Evolutionary conservation across 139 green algal genomes (phyloP).

Genomic region (Tetradesmus lagerheimii): DNA sequence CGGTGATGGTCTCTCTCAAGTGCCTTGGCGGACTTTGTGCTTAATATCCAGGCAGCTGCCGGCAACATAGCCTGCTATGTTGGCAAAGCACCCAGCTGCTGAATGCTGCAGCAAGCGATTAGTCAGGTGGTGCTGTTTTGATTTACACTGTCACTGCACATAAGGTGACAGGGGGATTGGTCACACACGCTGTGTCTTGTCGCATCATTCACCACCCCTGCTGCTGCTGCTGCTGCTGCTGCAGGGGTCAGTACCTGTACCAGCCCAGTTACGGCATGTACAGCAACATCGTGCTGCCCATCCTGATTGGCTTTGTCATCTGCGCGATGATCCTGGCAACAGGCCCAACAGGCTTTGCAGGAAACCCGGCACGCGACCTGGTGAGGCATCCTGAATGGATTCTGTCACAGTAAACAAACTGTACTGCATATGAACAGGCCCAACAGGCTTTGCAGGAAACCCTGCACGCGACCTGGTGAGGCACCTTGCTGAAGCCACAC

Average conservation of each 20-base stretch:
- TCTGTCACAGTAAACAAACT: no score
- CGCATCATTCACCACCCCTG: neutral
- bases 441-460: constrained; percentile 49
- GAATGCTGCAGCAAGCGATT: neutral
- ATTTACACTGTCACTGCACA: neutral
- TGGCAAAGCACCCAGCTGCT: neutral
- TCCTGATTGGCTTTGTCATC: constrained; percentile 45
- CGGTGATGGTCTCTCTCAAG: no score
- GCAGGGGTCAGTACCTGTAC: constrained; percentile 49
- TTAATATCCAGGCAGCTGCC: neutral
- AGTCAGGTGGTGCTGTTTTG: neutral
- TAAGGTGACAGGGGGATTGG: no score
- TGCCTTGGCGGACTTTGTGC: no score
- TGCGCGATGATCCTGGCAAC: constrained; percentile 41
- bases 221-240: constrained; percentile 5
- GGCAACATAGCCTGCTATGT: neutral
- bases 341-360: constrained; percentile 46
- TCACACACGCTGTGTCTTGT: no score
- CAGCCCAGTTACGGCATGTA: constrained; percentile 48
- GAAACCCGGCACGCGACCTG: constrained; percentile 48
- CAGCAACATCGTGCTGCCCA: constrained; percentile 43
- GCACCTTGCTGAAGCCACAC: no score
- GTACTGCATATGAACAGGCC: no score
- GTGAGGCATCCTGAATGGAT: no score
- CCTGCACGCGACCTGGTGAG: constrained; percentile 44